Evolutionary conservation across 139 green algal genomes (phyloP).

Genomic region (Desmodesmus armatus): DNA sequence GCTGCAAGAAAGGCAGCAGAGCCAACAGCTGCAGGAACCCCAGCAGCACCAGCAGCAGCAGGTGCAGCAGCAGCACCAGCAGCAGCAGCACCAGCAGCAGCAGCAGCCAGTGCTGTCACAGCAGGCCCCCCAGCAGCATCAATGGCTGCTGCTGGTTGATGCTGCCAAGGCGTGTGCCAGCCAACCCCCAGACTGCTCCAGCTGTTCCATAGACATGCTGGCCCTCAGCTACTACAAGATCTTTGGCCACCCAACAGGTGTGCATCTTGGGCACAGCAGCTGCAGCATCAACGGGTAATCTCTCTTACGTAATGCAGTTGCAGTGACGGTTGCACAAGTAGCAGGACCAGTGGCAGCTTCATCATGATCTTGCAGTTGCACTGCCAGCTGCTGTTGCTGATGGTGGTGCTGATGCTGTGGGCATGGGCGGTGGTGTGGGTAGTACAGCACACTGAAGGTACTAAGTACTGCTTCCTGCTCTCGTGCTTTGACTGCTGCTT

Average conservation of each 20-base stretch:
- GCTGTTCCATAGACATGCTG: conserved; percentile 81
- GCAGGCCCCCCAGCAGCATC: conserved; percentile 30
- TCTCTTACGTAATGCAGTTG: not conserved
- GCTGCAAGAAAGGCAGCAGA: not conserved
- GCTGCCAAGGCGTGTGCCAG: conserved; percentile 87
- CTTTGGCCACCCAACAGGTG: conserved; percentile 69
- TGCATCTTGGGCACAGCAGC: not conserved
- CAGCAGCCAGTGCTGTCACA: not conserved
- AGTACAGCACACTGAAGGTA: too few relatives aligned
- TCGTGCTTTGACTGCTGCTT: conserved; percentile 27
- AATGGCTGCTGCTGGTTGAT: conserved; percentile 88
- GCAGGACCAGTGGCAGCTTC: not conserved
- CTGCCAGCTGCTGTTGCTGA: not conserved
- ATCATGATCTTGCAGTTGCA: not conserved
- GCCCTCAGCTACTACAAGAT: conserved; percentile 96
- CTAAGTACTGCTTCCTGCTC: too few relatives aligned
- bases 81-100: conserved; percentile 28
- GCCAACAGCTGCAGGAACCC: not conserved
- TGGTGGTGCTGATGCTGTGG: not conserved
- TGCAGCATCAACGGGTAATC: not conserved
- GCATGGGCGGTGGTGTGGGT: too few relatives aligned
- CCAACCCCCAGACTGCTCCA: conserved; percentile 80
- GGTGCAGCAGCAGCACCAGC: conserved; percentile 22
- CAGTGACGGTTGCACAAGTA: not conserved
- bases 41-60: conserved; percentile 7